These are phyloP conservation scores for Papiliotrema nemorosa DNA, from an alignment of 1,284 basidiomycete species.

Conservation along the genomic window DNA sequence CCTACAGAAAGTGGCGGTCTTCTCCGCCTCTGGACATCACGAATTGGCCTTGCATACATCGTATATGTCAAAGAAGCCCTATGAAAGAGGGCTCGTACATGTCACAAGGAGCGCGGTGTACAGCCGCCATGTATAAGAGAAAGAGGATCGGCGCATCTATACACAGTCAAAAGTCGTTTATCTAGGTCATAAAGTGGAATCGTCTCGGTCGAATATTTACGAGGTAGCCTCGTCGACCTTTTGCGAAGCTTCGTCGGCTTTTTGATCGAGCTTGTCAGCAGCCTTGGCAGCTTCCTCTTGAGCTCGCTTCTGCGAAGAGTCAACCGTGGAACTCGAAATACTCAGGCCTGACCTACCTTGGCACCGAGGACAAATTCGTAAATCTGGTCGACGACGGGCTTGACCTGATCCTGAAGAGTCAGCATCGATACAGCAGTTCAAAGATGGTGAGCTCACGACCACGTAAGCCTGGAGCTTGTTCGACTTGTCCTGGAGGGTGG, in stretches of 20 bases:
- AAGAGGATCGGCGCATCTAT: constrained; percentile 1
- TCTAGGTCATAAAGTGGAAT: neutral
- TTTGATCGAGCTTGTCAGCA: constrained; percentile 17
- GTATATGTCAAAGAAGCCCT: no score
- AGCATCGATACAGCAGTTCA: neutral
- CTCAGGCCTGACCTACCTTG: constrained; percentile 23
- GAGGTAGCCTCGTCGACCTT: constrained; percentile 1
- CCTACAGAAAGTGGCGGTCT: neutral
- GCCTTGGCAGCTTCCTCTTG: constrained; percentile 21
- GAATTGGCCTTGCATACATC: no score
- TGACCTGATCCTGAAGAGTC: constrained; percentile 38
- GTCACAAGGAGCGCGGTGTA: no score
- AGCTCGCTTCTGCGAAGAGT: constrained; percentile 26
- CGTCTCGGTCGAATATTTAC: no score
- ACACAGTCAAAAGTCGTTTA: neutral
- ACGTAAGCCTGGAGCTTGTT: constrained; percentile 48
- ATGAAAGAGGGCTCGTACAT: no score
- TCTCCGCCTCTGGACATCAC: no score
- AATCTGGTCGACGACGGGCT: constrained; percentile 48
- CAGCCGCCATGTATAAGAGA: neutral
- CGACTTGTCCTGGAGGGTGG: constrained; percentile 44
- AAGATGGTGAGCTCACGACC: constrained; percentile 21
- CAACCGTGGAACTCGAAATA: constrained; percentile 1
- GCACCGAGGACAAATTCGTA: constrained; percentile 44
- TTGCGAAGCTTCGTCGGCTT: constrained; percentile 14